Conservation (phyloP, 139 green algal species). For the Astrephomene gubernaculifera region DNA sequence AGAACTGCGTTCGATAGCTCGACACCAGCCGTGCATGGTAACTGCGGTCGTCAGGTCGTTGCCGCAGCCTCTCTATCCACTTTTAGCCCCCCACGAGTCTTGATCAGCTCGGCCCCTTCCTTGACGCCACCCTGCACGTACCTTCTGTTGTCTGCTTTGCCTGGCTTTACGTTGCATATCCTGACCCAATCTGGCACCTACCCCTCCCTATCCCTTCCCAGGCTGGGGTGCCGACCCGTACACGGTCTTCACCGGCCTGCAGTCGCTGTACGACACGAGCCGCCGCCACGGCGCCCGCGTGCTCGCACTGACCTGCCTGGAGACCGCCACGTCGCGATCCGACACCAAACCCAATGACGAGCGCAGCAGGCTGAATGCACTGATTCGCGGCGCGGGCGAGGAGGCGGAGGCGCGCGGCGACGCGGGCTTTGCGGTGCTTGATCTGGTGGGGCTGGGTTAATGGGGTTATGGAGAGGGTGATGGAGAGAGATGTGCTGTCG, state of each 20-base stretch:
- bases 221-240: neutral
- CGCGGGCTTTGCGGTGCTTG: neutral
- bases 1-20: too few species aligned
- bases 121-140: neutral
- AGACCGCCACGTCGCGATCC: neutral
- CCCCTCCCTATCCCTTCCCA: neutral
- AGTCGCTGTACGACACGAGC: neutral
- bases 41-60: neutral
- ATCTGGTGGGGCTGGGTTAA: constrained; percentile 28
- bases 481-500: too few species aligned
- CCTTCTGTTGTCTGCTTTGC: neutral
- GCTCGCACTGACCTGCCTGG: constrained; percentile 13
- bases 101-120: neutral
- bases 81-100: neutral
- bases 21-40: neutral
- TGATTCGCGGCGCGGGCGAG: neutral
- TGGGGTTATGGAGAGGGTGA: too few species aligned
- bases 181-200: neutral
- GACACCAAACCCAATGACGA: neutral
- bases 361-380: neutral
- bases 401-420: neutral
- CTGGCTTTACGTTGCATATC: neutral
- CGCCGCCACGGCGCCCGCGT: neutral
- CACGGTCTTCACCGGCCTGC: neutral
- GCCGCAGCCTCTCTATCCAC: neutral